Conservation (phyloP, 1,139 yeast genomes). For the Kodamaea sp. region DNA sequence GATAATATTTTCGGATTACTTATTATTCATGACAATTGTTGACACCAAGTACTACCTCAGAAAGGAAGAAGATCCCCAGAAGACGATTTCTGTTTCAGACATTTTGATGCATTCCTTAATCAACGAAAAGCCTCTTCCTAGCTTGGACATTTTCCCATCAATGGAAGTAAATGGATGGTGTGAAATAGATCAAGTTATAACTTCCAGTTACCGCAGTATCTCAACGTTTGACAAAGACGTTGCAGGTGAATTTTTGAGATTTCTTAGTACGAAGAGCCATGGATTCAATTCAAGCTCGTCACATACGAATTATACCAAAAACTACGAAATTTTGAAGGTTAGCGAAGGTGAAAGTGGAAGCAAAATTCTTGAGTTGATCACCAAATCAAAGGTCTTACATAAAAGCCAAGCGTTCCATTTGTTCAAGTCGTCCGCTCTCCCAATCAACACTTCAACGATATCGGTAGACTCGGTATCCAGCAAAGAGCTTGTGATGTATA, state of each 20-base stretch:
- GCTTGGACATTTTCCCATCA: conserved; percentile 55
- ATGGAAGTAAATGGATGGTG: conserved; percentile 73
- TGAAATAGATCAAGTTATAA: conserved; percentile 55
- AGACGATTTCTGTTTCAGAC: conserved; percentile 70
- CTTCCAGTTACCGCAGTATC: conserved; percentile 42
- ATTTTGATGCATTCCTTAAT: conserved; percentile 85
- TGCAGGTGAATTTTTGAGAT: conserved; percentile 24
- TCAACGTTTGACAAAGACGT: conserved; percentile 10
- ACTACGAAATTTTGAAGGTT: conserved; percentile 24
- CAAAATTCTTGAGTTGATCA: conserved; percentile 62
- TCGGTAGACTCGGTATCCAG: neutral
- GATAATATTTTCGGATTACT: conserved; percentile 76
- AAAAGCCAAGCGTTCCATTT: conserved; percentile 87
- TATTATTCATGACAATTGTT: conserved; percentile 60
- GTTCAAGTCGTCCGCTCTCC: conserved; percentile 44
- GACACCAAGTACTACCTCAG: conserved; percentile 39
- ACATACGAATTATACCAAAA: conserved; percentile 17
- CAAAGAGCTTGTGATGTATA: conserved; percentile 52
- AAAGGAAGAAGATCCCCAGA: conserved; percentile 31
- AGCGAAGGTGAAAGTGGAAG: conserved; percentile 16
- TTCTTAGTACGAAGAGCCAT: conserved; percentile 25
- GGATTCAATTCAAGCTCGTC: conserved; percentile 24
- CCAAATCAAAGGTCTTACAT: conserved; percentile 76
- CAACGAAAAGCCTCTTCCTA: conserved; percentile 76
- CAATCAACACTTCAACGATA: neutral